phyloP scores from a whole-genome alignment of 129 eudicot species.

The Sambucus nigra region DNA sequence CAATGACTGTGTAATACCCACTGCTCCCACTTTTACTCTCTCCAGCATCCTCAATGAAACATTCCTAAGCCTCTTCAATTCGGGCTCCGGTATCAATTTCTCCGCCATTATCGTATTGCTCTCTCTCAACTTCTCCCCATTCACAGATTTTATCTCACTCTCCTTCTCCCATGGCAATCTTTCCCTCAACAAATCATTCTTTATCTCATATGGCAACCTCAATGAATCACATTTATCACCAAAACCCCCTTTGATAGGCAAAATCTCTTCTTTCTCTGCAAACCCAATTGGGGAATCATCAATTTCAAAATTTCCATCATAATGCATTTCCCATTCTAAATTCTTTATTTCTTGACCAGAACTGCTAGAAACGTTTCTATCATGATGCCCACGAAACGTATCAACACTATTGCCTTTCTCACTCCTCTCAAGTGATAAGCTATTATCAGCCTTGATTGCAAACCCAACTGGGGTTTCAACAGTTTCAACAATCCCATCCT shows the following conservation, averaged over 20 bases:
- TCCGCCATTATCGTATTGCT: constrained; percentile 62
- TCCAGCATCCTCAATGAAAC: constrained; percentile 76
- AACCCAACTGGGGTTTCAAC: too few species aligned
- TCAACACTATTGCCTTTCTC: constrained; percentile 6
- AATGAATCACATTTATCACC: constrained; percentile 9
- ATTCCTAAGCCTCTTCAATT: constrained; percentile 85
- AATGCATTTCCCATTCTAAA: not conserved
- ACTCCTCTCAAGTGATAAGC: not conserved
- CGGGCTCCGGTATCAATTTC: constrained; percentile 66
- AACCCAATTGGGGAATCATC: constrained; percentile 9
- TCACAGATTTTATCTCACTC: constrained; percentile 9
- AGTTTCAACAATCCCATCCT: too few species aligned
- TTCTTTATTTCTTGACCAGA: not conserved
- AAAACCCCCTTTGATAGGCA: constrained; percentile 6
- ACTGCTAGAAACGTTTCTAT: not conserved
- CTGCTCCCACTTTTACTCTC: constrained; percentile 72
- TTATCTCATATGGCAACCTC: constrained; percentile 12
- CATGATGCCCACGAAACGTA: constrained; percentile 14
- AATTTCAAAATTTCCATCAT: constrained; percentile 14
- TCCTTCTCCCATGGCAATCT: constrained; percentile 37
- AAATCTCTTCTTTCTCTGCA: constrained; percentile 12
- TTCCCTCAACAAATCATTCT: constrained; percentile 12
- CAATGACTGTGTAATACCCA: constrained; percentile 69
- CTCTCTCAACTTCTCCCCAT: constrained; percentile 19
- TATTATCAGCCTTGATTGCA: too few species aligned